Evolutionary conservation across 1,284 basidiomycete species (phyloP), one percentile per base, ranked within the genome.

Genomic region (Thelephora terrestris): DNA sequence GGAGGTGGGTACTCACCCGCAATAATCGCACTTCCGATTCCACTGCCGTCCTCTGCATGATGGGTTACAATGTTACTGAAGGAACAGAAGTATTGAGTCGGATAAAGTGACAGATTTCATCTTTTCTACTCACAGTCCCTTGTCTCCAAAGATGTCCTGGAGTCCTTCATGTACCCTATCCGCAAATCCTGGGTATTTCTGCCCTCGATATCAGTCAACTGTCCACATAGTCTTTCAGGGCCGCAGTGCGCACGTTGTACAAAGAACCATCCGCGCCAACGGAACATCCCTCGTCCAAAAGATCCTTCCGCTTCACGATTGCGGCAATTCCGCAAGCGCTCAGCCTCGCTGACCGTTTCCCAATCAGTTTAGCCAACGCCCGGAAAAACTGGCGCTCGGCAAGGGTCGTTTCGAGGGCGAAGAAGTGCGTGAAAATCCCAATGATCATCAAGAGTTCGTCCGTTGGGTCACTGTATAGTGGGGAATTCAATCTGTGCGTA

Each of bases 361-460:
- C 91, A 44, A 96, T 90, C 34, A 97, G 75, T 59, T 85, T 84
- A 12, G 92, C 89, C 23, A 98, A 80, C 5, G 90, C 83, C 45
- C 87, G 81, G 85, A 97, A 95, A 75, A 96, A 96, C 61, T 93
- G 88, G 32, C 93, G 84, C 67, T 97, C 93, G 9, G 90, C 89
- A 32, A 93, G 73, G 2, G 92, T 96, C 17, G 93, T 96, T 69
- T 95, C 92, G 46, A 96, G 71, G 29, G 88, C 87, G 61, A 92
- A 94, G 75, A 96, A 96, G 71, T 96, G 90, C 17, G 85, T 82
- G 71, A 99, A 98, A 57, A 99, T 91, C 47, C 95, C 94, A 57
- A 95, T 91, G 60, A 93, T 81, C 75, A 94, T 97, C 46, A 98
- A 77, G 38, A 97, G 78, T 64, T 99, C 95, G 61, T 98, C 95